These are phyloP conservation scores for Ganoderma lucidum DNA, from an alignment of 1,284 basidiomycete genomes.

Conservation along the genomic window DNA sequence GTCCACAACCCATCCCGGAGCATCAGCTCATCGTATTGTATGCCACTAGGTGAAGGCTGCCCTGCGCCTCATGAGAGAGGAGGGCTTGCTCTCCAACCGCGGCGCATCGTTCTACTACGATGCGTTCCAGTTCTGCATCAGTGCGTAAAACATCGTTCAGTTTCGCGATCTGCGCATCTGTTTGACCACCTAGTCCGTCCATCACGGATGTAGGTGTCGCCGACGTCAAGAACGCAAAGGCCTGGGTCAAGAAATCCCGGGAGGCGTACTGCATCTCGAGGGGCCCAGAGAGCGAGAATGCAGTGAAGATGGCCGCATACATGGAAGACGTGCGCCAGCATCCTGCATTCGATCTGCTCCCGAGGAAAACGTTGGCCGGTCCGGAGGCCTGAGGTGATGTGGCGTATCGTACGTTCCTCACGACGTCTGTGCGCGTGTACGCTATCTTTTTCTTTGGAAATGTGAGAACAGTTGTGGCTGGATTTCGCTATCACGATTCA, in stretches of 20 bases:
- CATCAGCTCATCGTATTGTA: background rate
- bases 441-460: too few species aligned
- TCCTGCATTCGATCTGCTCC: conserved; percentile 28
- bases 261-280: conserved; percentile 32
- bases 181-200: background rate
- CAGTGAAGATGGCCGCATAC: conserved; percentile 32
- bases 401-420: background rate
- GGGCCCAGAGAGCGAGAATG: conserved; percentile 35
- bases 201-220: conserved; percentile 27
- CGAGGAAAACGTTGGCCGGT: conserved; percentile 31
- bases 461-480: too few species aligned
- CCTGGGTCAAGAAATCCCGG: conserved; percentile 38
- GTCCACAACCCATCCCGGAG: background rate
- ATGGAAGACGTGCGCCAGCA: conserved; percentile 35
- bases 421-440: background rate
- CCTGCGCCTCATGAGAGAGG: conserved; percentile 33
- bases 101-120: conserved; percentile 38
- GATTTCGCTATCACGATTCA: too few species aligned
- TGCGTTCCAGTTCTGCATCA: conserved; percentile 39
- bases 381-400: conserved; percentile 24
- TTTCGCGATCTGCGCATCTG: background rate
- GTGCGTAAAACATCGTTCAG: conserved; percentile 20
- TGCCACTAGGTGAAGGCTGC: conserved; percentile 28
- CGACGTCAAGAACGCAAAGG: conserved; percentile 38
- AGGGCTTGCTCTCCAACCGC: conserved; percentile 28